Evolutionary conservation across 768 basidiomycete genomes (phyloP), one percentile per base, ranked within the genome.

Genomic region (Xerocomus brunneocitrinus): DNA sequence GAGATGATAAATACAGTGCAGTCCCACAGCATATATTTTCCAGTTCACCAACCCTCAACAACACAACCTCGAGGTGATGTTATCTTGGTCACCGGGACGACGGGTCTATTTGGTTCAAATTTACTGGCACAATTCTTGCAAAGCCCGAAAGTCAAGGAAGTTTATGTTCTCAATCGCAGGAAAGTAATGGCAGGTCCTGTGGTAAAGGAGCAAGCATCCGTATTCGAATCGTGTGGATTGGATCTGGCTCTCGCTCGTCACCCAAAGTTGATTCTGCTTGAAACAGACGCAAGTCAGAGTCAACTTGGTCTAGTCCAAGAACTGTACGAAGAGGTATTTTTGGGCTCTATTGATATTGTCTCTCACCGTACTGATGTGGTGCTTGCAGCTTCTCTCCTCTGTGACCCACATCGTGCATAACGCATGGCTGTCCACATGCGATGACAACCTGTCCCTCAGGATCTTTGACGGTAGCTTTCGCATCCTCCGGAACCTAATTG

Each of bases 331-430:
- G n/a, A 22, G 39, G 39, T 40, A 40, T 40, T 2, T 40, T 22
- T 10, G n/a, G 9, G 39, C 39, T 22, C 4, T 38, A 0, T 35
- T 4, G 4, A 13, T 13, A 40, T 22, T 19, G n/a, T 40, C n/a
- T 40, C n/a, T 40, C 39, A 8, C 19, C 10, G 39, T 9, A 10
- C 39, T 40, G n/a, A 40, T 22, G 9, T 10, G 19, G 19, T 22
- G 4, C n/a, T 51, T 35, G 5, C 27, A 63, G 60, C 54, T 62
- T 39, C 60, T 50, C 12, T 56, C 46, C n/a, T 64, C 62, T 9
- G 24, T 71, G 5, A 76, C 39, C 73, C 12, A 69, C 67, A 65
- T 77, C 58, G 70, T 75, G 14, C 72, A 75, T 59, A 73, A 73
- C 9, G 55, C 64, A 25, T 66, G 54, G 56, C 30, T 56, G 8